Evolutionary conservation across 176 grass and related monocot genomes (phyloP).

Genomic region (Lolium perenne): DNA sequence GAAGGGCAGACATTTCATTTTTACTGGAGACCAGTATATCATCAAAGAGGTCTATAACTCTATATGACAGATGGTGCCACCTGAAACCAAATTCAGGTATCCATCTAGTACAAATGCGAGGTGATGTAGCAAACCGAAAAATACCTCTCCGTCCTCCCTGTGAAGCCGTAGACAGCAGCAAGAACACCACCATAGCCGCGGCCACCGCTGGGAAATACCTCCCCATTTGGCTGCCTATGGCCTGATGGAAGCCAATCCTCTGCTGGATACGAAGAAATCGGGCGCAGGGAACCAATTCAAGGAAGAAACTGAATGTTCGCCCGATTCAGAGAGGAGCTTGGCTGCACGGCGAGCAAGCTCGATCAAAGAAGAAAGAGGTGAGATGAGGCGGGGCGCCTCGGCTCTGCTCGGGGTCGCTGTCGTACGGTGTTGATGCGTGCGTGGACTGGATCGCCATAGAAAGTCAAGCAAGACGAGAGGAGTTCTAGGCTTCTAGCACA

Average conservation of each 20-base stretch:
- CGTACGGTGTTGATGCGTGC: not conserved
- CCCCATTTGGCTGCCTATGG: slow-evolving; percentile 14
- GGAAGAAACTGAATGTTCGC: not conserved
- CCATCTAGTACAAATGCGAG: not conserved
- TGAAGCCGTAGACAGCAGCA: slow-evolving; percentile 31
- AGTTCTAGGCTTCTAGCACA: not conserved
- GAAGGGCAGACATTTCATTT: not conserved
- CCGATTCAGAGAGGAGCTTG: not conserved
- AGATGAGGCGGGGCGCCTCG: not conserved
- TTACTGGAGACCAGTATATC: not conserved
- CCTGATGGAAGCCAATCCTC: not conserved
- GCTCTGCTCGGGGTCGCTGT: not conserved
- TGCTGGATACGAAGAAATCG: not conserved
- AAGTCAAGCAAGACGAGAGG: not conserved
- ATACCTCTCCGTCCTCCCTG: slow-evolving; percentile 30
- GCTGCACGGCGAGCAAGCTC: not conserved
- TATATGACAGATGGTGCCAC: not conserved
- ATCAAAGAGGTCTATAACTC: not conserved
- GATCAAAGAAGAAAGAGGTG: not conserved
- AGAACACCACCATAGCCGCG: not conserved
- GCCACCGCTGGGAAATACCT: not conserved
- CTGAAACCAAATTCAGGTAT: not conserved
- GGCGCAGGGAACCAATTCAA: not conserved
- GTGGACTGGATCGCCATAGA: slow-evolving; percentile 7
- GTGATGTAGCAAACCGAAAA: not conserved